Percentiles rank a stretch among this genome's conserved stretches.
phyloP scores from a whole-genome alignment of 139 green algal species.

The Yamagishiella unicocca region DNA sequence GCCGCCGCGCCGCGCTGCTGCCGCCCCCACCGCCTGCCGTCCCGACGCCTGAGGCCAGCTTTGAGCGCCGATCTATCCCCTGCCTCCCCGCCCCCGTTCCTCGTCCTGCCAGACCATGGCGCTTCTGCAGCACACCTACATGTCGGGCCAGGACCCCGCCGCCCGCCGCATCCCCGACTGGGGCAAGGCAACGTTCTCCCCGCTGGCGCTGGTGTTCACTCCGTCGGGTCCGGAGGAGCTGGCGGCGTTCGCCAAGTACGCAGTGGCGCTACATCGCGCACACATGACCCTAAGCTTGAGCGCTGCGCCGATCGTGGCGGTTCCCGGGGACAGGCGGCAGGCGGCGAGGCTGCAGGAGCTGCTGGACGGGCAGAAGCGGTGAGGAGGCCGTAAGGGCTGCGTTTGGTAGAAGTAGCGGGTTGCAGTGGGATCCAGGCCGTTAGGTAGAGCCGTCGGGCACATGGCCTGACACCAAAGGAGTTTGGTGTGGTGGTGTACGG shows the following conservation, averaged over 20 bases:
- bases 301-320: neutral
- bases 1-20: too few species aligned
- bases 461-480: too few species aligned
- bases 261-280: conserved; percentile 56
- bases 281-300: conserved; percentile 38
- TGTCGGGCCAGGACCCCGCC: conserved; percentile 39
- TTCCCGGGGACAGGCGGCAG: neutral
- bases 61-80: too few species aligned
- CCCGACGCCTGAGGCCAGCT: too few species aligned
- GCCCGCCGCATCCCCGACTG: conserved; percentile 80
- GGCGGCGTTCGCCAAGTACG: conserved; percentile 73
- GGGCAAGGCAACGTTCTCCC: conserved; percentile 82
- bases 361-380: conserved; percentile 54
- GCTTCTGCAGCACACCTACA: conserved; percentile 71
- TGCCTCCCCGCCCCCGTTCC: too few species aligned
- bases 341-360: conserved; percentile 41
- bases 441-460: too few species aligned
- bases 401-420: too few species aligned
- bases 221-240: conserved; percentile 62
- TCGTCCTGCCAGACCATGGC: conserved; percentile 59
- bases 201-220: conserved; percentile 75
- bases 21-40: too few species aligned
- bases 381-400: neutral
- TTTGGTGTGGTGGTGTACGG: too few species aligned
- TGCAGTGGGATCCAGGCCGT: too few species aligned